Conservation (phyloP, 164 flowering plant genomes). For the Amborella trichopoda region DNA sequence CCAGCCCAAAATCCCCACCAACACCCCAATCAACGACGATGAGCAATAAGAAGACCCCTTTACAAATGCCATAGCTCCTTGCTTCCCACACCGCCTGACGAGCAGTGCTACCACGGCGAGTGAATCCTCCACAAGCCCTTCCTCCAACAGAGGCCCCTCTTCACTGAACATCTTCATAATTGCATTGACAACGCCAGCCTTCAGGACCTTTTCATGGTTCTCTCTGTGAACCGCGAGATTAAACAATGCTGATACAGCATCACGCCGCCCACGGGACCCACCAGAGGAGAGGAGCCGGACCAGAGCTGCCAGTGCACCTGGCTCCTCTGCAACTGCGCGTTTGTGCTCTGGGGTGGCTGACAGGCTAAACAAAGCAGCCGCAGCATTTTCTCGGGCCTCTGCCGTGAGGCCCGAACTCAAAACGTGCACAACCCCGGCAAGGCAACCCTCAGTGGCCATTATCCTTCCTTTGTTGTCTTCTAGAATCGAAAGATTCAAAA, state of each 20-base stretch:
- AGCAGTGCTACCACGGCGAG: slow-evolving; percentile 78
- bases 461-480: slow-evolving; percentile 75
- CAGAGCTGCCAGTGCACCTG: slow-evolving; percentile 67
- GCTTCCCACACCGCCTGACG: slow-evolving; percentile 73
- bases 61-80: slow-evolving; percentile 52
- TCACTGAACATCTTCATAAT: slow-evolving; percentile 46
- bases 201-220: slow-evolving; percentile 53
- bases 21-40: slow-evolving; percentile 51
- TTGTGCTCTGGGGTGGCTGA: slow-evolving; percentile 85
- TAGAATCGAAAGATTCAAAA: slow-evolving; percentile 78
- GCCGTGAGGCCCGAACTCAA: slow-evolving; percentile 54
- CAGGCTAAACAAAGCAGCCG: slow-evolving; percentile 91
- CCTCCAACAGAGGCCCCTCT: slow-evolving; percentile 35
- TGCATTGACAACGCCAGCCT: slow-evolving; percentile 56
- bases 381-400: slow-evolving; percentile 92
- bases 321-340: slow-evolving; percentile 59
- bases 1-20: slow-evolving; percentile 70
- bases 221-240: slow-evolving; percentile 72
- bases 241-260: slow-evolving; percentile 87
- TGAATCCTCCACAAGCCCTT: slow-evolving; percentile 72
- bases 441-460: slow-evolving; percentile 72
- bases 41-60: too few species aligned
- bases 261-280: slow-evolving; percentile 64
- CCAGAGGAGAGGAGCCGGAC: slow-evolving; percentile 50
- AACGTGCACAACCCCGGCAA: slow-evolving; percentile 58